Evolutionary conservation across 2,329 filamentous ascomycete genomes (phyloP).

Genomic region (Davidsoniella neocaledoniae): DNA sequence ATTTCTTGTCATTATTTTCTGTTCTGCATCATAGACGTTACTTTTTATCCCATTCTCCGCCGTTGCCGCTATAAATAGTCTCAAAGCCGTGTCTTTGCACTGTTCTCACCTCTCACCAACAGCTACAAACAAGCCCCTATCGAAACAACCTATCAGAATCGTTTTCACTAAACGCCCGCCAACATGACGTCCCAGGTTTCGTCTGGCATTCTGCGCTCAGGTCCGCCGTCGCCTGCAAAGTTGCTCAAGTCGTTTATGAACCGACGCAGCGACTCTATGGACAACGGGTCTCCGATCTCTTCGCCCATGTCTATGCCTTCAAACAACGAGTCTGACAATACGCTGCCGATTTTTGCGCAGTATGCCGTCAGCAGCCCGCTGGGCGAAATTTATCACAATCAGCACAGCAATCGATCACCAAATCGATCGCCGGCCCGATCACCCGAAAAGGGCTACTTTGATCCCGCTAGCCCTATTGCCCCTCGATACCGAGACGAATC

Average conservation of each 20-base stretch:
- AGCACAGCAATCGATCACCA: constrained; percentile 4
- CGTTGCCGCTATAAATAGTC: too few relatives aligned
- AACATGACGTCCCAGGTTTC: constrained; percentile 11
- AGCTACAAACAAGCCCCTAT: too few relatives aligned
- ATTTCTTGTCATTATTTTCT: too few relatives aligned
- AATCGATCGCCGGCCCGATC: constrained; percentile 8
- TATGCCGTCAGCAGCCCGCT: constrained; percentile 9
- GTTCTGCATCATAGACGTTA: too few relatives aligned
- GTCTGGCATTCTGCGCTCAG: constrained; percentile 9
- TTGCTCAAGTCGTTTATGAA: constrained; percentile 11
- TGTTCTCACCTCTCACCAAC: too few relatives aligned
- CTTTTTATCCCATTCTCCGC: too few relatives aligned
- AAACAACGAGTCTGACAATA: constrained; percentile 6
- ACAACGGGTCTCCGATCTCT: constrained; percentile 4
- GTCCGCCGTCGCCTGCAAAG: constrained; percentile 7
- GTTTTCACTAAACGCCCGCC: neutral
- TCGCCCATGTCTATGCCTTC: constrained; percentile 9
- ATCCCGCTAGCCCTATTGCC: neutral
- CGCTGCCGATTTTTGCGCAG: constrained; percentile 9
- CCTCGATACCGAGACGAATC: neutral
- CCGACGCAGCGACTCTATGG: constrained; percentile 11
- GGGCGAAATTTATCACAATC: constrained; percentile 8
- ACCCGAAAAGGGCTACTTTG: constrained; percentile 4
- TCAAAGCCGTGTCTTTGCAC: too few relatives aligned
- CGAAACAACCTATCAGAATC: neutral